These are phyloP conservation scores for Phytophthora aleatoria DNA, from an alignment of 352 stramenopile genomes.

Conservation along the genomic window DNA sequence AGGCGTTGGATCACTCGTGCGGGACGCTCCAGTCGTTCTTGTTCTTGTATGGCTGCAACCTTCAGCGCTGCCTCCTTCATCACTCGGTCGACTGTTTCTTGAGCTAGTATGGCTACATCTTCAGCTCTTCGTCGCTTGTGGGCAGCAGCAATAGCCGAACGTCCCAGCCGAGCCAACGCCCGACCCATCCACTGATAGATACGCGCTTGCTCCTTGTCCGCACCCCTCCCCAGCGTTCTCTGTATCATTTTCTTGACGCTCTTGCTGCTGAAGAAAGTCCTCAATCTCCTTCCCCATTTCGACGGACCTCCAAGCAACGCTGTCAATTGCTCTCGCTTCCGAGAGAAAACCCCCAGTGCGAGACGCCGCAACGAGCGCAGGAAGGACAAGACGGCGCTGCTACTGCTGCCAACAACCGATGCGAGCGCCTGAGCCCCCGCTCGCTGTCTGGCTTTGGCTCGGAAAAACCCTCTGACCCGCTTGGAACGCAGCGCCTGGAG, in stretches of 20 bases:
- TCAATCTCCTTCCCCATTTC: conserved; percentile 25
- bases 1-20: conserved; percentile 32
- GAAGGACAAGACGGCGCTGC: conserved; percentile 7
- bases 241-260: conserved; percentile 22
- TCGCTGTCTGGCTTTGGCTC: conserved; percentile 22
- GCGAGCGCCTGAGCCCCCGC: conserved; percentile 16
- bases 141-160: conserved; percentile 14
- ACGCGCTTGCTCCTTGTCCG: conserved; percentile 13
- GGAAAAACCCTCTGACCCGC: conserved; percentile 26
- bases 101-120: conserved; percentile 11
- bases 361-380: conserved; percentile 25
- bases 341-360: conserved; percentile 9
- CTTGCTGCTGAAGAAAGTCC: conserved; percentile 12
- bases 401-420: conserved; percentile 4
- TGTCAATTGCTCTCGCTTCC: conserved; percentile 2
- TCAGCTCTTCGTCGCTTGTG: conserved; percentile 20
- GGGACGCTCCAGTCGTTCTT: conserved; percentile 1
- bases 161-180: conserved; percentile 26
- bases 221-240: conserved; percentile 16
- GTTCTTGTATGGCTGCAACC: conserved; percentile 10
- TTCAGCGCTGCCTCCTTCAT: conserved; percentile 11
- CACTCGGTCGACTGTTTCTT: conserved; percentile 9
- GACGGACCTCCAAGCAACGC: conserved; percentile 9
- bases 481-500: conserved; percentile 27
- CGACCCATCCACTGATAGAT: conserved; percentile 25